These are phyloP conservation scores for Helicocarpus griseus DNA, from an alignment of 2,329 filamentous ascomycete species.

Conservation along the genomic window DNA sequence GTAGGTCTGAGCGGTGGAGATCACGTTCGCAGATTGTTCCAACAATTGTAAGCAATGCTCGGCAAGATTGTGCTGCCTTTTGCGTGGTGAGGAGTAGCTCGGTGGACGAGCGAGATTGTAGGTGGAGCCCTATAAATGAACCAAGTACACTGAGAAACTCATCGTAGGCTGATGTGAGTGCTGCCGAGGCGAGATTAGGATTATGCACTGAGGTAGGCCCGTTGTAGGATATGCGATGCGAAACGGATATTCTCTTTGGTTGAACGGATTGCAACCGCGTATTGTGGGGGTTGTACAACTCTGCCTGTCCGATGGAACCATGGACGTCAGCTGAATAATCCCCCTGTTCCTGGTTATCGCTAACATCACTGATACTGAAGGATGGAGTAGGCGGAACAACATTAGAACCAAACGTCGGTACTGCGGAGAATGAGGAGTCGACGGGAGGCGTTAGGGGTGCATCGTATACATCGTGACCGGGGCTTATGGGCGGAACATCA, in stretches of 20 bases:
- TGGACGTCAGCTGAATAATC: slow-evolving; percentile 9
- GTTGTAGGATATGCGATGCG: slow-evolving; percentile 71
- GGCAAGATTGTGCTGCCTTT: slow-evolving; percentile 73
- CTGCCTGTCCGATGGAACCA: slow-evolving; percentile 17
- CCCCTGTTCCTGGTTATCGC: background rate
- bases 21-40: slow-evolving; percentile 76
- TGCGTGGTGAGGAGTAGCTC: slow-evolving; percentile 75
- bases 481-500: slow-evolving; percentile 18
- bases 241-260: slow-evolving; percentile 42
- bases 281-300: slow-evolving; percentile 15
- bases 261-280: slow-evolving; percentile 25
- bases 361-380: background rate
- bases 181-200: slow-evolving; percentile 72
- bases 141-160: slow-evolving; percentile 82
- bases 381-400: background rate
- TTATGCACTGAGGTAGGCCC: slow-evolving; percentile 55
- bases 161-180: slow-evolving; percentile 71
- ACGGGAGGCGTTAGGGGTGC: slow-evolving; percentile 30
- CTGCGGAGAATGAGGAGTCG: slow-evolving; percentile 23
- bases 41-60: slow-evolving; percentile 66
- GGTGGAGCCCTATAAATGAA: slow-evolving; percentile 85
- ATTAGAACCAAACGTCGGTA: background rate
- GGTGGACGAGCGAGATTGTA: slow-evolving; percentile 82
- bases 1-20: slow-evolving; percentile 52
- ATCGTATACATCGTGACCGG: slow-evolving; percentile 16